Conservation (phyloP, 176 grass and related monocot genomes). For the Avena eriantha region DNA sequence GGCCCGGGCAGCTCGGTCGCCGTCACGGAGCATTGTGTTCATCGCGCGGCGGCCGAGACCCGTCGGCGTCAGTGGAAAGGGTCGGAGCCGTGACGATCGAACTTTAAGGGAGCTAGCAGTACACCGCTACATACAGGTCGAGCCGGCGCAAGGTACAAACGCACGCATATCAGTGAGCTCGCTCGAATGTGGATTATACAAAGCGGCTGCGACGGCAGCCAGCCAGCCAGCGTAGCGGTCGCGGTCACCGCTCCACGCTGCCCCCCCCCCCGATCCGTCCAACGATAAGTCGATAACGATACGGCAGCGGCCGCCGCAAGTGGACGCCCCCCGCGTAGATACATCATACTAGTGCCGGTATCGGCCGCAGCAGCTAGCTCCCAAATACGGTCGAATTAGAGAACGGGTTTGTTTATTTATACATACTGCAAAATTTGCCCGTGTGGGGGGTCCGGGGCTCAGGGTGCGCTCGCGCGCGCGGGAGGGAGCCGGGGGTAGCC, state of each 20-base stretch:
- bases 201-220: neutral
- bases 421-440: neutral
- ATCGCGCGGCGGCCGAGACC: slow-evolving; percentile 27
- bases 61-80: slow-evolving; percentile 32
- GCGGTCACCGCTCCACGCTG: neutral
- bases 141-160: neutral
- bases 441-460: neutral
- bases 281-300: slow-evolving; percentile 6
- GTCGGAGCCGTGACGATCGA: neutral
- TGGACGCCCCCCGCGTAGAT: neutral
- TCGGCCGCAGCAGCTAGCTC: neutral
- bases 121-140: neutral
- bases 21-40: slow-evolving; percentile 32
- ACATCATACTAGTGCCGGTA: neutral
- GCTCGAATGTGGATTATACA: neutral
- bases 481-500: neutral
- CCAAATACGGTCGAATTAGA: neutral
- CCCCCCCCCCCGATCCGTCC: neutral
- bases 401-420: neutral
- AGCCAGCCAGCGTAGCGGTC: neutral
- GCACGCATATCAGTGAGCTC: neutral
- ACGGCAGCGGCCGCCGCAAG: slow-evolving; percentile 21
- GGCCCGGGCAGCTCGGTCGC: neutral
- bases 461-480: neutral
- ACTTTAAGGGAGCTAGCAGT: neutral